phyloP scores from a whole-genome alignment of 352 stramenopile genomes.

The Globisporangium recalcitrans region DNA sequence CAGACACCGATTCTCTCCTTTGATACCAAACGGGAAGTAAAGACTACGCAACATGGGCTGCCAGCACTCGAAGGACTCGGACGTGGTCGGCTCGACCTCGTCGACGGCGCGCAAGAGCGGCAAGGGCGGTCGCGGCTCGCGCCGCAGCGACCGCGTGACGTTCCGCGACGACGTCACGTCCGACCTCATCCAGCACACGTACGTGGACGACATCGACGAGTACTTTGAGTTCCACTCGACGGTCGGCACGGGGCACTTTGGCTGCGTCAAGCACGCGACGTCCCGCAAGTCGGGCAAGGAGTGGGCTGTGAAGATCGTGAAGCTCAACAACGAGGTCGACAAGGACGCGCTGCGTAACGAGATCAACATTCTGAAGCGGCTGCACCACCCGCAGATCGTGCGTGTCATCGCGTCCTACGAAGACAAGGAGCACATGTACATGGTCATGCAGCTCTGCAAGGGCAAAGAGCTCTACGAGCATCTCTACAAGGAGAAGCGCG shows the following conservation, averaged over 20 bases:
- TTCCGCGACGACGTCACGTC: slow-evolving; percentile 70
- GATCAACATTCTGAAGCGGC: slow-evolving; percentile 68
- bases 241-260: slow-evolving; percentile 70
- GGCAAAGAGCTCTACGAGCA: slow-evolving; percentile 78
- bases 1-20: not conserved
- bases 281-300: slow-evolving; percentile 62
- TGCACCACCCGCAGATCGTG: slow-evolving; percentile 81
- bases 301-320: slow-evolving; percentile 75
- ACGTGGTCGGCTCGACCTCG: slow-evolving; percentile 37
- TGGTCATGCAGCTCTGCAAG: slow-evolving; percentile 84
- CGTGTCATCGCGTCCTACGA: slow-evolving; percentile 75
- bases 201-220: slow-evolving; percentile 58
- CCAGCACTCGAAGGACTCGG: slow-evolving; percentile 41
- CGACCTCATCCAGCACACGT: slow-evolving; percentile 74
- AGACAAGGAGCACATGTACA: slow-evolving; percentile 79
- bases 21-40: not conserved
- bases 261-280: slow-evolving; percentile 56
- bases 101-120: slow-evolving; percentile 9
- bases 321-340: slow-evolving; percentile 66
- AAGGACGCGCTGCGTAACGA: slow-evolving; percentile 72
- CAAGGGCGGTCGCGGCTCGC: slow-evolving; percentile 5
- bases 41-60: slow-evolving; percentile 41
- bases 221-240: slow-evolving; percentile 58
- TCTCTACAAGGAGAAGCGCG: slow-evolving; percentile 58
- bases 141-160: slow-evolving; percentile 27